Evolutionary conservation across 2,329 filamentous ascomycete species (phyloP).

Genomic region (Coniella lustricola): DNA sequence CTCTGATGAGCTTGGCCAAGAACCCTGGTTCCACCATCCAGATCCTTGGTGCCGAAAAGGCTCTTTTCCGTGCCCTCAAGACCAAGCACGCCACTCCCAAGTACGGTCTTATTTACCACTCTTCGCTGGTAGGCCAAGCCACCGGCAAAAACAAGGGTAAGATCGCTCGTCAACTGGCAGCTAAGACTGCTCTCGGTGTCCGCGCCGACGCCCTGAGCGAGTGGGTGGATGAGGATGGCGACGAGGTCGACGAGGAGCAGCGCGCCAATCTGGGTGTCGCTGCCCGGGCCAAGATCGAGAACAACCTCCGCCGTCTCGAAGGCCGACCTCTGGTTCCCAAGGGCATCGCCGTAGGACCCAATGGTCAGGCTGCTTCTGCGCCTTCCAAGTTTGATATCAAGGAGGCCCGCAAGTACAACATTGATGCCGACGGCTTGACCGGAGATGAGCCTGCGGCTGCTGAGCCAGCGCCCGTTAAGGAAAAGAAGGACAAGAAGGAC

Average conservation of each 20-base stretch:
- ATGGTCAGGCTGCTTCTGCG: constrained; percentile 53
- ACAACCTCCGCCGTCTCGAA: constrained; percentile 70
- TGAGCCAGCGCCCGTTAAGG: background rate
- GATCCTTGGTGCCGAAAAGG: constrained; percentile 97
- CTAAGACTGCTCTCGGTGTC: constrained; percentile 87
- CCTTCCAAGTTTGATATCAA: constrained; percentile 85
- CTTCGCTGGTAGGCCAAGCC: constrained; percentile 90
- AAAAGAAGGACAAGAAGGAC: constrained; percentile 23
- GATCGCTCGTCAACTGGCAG: constrained; percentile 91
- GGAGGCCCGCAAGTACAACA: constrained; percentile 90
- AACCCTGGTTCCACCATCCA: constrained; percentile 92
- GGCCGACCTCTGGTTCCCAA: constrained; percentile 80
- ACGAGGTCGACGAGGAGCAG: constrained; percentile 77
- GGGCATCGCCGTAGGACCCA: constrained; percentile 67
- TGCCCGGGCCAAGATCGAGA: constrained; percentile 66
- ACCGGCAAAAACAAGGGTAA: constrained; percentile 99
- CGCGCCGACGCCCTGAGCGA: constrained; percentile 86
- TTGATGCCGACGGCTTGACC: constrained; percentile 79
- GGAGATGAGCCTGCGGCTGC: constrained; percentile 57
- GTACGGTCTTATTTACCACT: constrained; percentile 92
- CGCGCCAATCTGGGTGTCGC: constrained; percentile 72
- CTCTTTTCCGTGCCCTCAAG: constrained; percentile 94
- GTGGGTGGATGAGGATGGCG: constrained; percentile 62
- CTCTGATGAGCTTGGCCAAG: constrained; percentile 91
- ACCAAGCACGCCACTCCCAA: constrained; percentile 99